Base-by-base conservation (phyloP, 1,139 yeast species). In the Yamadazyma siamensis region DNA sequence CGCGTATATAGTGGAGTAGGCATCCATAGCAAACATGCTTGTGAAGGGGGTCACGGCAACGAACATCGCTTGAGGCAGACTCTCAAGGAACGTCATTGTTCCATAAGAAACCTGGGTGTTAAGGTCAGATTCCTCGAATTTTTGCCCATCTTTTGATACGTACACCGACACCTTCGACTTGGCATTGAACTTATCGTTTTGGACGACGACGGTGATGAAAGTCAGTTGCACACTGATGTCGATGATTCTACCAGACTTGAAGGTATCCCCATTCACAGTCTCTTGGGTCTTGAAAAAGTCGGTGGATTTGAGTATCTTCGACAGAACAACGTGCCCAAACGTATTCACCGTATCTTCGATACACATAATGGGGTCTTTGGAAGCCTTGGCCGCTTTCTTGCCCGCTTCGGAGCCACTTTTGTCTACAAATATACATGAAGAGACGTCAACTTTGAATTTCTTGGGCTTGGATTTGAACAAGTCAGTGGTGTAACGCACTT, bases 121-220 rank as follows among this genome's bases (percentile, higher is more conserved):
- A 36, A 83, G 66, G 36, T 69, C 67, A 1, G 89, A 76, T 32
- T 62, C 58, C 10, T 52, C 50, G 58, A 83, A 84, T 6, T 40
- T 46, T 1, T 52, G 37, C 2, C 77, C 83, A 50, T 82, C 83
- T 34, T 66, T 72, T 2, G 91, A 79, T 4, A 80, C 71, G 35
- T 65, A 68, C 22, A 84, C 51, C 3, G 67, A 54, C 1, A 77
- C 61, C 23, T 57, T 56, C 1, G 80, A 65, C 18, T 55, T 49
- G 15, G 43, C 39, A 30, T 55, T 61, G 44, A 63, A 74, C 43
- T 67, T 64, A 50, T 77, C 82, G 24, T 65, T 51, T 36, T 65
- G 70, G 5, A 71, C 66, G 15, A 73, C 69, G 2, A 70, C 76
- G 4, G 80, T 67, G 28, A 78, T 44, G 46, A 79, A 82, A 11